Conservation (phyloP, 441 rosid species). For the Rhodomyrtus psidioides region DNA sequence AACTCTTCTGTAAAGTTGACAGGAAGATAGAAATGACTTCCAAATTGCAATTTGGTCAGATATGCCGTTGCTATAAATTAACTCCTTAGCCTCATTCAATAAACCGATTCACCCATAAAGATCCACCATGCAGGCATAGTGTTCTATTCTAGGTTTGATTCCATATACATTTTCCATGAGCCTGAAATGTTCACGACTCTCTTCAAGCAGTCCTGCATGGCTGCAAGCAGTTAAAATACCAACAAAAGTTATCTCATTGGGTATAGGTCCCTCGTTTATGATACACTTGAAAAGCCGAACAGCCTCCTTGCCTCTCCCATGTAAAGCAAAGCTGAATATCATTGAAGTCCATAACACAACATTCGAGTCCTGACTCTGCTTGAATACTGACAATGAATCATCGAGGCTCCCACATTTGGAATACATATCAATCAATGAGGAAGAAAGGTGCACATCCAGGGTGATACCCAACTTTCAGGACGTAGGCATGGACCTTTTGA, state of each 20-base stretch:
- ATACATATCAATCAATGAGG: constrained; percentile 28
- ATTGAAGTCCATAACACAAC: constrained; percentile 24
- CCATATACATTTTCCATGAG: constrained; percentile 22
- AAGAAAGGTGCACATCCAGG: constrained; percentile 19
- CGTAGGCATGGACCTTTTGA: constrained; percentile 17
- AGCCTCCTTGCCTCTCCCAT: constrained; percentile 23
- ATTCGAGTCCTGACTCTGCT: constrained; percentile 1
- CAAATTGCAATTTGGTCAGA: constrained; percentile 13
- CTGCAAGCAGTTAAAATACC: constrained; percentile 29
- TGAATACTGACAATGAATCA: constrained; percentile 14
- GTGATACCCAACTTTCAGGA: constrained; percentile 21
- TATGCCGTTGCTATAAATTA: constrained; percentile 18
- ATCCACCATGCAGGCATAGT: constrained; percentile 29
- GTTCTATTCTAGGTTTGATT: constrained; percentile 22
- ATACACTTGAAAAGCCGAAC: constrained; percentile 7
- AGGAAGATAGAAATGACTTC: constrained; percentile 25
- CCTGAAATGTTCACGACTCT: constrained; percentile 15
- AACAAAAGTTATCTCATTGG: constrained; percentile 24
- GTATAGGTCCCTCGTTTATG: constrained; percentile 12
- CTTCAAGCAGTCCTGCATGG: constrained; percentile 26
- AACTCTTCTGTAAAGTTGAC: constrained; percentile 16
- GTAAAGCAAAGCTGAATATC: constrained; percentile 22
- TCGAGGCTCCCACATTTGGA: constrained; percentile 22
- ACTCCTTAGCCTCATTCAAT: constrained; percentile 16
- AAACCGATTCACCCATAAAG: constrained; percentile 27